These are phyloP conservation scores for Camelina hispida DNA, from an alignment of 345 rosid genomes.

Conservation along the genomic window DNA sequence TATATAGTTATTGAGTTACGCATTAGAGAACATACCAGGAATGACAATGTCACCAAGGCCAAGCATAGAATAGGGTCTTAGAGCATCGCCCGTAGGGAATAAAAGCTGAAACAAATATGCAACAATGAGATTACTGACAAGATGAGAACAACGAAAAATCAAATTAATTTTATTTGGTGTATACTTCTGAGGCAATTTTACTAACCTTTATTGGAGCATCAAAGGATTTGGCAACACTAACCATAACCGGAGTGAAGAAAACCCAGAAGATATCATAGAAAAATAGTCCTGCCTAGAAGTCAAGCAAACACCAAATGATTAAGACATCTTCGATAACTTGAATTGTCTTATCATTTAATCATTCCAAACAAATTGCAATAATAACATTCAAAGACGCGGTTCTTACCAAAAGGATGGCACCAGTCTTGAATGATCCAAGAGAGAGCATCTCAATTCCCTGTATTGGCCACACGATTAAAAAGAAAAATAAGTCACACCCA, in stretches of 20 bases:
- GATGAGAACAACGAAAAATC: background rate
- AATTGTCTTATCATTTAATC: background rate
- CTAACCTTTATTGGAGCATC: conserved; percentile 99
- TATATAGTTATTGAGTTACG: conserved; percentile 2
- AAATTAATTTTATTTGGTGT: background rate
- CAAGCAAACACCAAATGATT: conserved; percentile 19
- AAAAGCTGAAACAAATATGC: conserved; percentile 62
- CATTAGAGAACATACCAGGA: conserved; percentile 64
- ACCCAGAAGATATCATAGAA: conserved; percentile 98
- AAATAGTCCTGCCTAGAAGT: conserved; percentile 88
- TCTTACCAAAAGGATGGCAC: conserved; percentile 93
- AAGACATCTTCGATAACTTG: conserved; percentile 8
- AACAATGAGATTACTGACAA: conserved; percentile 7
- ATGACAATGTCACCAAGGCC: conserved; percentile 99
- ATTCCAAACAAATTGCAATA: conserved; percentile 3
- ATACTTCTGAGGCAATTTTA: background rate
- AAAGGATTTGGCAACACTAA: conserved; percentile 97
- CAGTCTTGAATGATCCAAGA: conserved; percentile 97
- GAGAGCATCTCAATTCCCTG: conserved; percentile 99
- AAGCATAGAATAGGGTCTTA: conserved; percentile 95
- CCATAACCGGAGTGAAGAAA: conserved; percentile 99
- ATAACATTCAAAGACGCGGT: conserved; percentile 16
- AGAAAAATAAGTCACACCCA: background rate
- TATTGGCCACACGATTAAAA: background rate
- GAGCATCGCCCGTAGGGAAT: conserved; percentile 82